A percentile compares a stretch with the other conserved stretches of the same genome.
phyloP scores from a whole-genome alignment of 129 eudicot genomes.

The Deinandra increscens region DNA sequence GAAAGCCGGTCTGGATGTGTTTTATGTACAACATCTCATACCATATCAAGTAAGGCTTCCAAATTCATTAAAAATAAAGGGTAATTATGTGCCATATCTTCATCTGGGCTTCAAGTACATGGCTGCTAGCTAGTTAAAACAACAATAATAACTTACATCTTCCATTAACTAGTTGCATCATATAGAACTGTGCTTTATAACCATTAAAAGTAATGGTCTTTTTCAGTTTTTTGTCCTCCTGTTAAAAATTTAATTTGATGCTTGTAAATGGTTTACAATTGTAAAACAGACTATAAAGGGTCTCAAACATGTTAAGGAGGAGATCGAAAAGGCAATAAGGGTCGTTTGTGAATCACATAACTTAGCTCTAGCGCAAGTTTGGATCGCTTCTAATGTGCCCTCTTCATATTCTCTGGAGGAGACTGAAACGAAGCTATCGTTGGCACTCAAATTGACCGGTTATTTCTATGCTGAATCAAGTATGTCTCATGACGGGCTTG shows the following conservation, averaged over 20 bases:
- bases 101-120: neutral
- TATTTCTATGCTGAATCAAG: neutral
- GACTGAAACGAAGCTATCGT: neutral
- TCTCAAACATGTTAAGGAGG: neutral
- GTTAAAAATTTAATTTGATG: neutral
- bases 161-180: too few species aligned
- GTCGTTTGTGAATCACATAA: neutral
- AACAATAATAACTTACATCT: too few species aligned
- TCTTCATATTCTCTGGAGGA: neutral
- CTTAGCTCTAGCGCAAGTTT: constrained; percentile 3
- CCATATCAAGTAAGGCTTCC: constrained; percentile 8
- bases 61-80: too few species aligned
- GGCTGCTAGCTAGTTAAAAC: too few species aligned
- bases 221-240: neutral
- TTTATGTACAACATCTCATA: neutral
- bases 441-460: constrained; percentile 9
- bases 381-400: constrained; percentile 11
- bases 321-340: neutral
- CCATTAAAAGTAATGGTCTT: neutral
- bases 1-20: neutral
- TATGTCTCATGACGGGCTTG: too few species aligned
- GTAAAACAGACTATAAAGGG: constrained; percentile 13
- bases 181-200: too few species aligned
- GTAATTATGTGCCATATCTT: neutral
- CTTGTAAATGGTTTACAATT: neutral